A percentile compares a stretch with the other conserved stretches of the same genome.
These are phyloP conservation scores for Datisca glomerata DNA, from an alignment of 306 rosid genomes.

Conservation along the genomic window DNA sequence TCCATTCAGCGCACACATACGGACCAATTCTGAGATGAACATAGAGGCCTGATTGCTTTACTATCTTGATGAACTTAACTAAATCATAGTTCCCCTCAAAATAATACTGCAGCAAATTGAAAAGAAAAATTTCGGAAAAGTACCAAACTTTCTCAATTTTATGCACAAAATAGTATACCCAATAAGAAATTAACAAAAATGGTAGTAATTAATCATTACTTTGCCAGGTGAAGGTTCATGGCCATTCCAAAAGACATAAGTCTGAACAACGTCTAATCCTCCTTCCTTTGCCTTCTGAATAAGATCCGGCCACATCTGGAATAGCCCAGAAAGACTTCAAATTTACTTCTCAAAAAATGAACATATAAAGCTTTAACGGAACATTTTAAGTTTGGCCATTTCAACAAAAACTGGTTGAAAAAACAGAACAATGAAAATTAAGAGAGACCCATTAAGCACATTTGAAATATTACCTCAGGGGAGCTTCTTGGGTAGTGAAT, in stretches of 20 bases:
- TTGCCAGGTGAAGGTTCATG: conserved; percentile 85
- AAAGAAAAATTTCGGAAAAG: conserved; percentile 5
- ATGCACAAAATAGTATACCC: too few relatives aligned
- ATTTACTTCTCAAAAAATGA: conserved; percentile 8
- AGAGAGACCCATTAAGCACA: conserved; percentile 24
- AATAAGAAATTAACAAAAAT: too few relatives aligned
- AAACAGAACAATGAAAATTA: not conserved
- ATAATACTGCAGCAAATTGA: conserved; percentile 47
- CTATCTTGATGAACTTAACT: conserved; percentile 71
- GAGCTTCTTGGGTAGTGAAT: conserved; percentile 93
- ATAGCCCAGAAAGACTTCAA: too few relatives aligned
- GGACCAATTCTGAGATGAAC: conserved; percentile 89
- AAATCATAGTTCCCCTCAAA: conserved; percentile 88
- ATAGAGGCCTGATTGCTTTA: conserved; percentile 77
- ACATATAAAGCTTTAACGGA: not conserved
- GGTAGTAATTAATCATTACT: too few relatives aligned
- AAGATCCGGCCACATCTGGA: conserved; percentile 99
- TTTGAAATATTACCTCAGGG: conserved; percentile 56
- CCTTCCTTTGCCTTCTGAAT: conserved; percentile 88
- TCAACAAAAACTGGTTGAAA: conserved; percentile 4
- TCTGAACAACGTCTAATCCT: conserved; percentile 90
- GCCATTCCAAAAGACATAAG: conserved; percentile 95
- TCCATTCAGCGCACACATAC: conserved; percentile 93
- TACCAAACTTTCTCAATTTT: too few relatives aligned
- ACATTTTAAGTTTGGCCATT: conserved; percentile 18